Conservation (phyloP, 1,284 basidiomycete genomes). For the Coniferiporia weirii region DNA sequence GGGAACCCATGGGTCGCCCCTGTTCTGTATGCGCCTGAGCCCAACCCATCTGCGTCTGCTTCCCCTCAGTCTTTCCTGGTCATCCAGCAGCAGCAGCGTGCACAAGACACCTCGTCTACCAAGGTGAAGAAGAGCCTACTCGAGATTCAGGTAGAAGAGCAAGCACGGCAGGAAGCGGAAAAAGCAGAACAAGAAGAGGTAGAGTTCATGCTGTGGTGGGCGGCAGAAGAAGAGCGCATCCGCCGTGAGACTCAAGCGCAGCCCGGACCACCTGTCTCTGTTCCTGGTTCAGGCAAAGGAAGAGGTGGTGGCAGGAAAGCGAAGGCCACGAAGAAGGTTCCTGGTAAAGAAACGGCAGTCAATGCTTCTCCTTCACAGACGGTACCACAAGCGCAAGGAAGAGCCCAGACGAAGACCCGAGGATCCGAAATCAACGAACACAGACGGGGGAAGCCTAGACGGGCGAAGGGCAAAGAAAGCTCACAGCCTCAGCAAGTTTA, state of each 20-base stretch:
- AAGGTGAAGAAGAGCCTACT: constrained; percentile 56
- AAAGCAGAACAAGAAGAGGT: constrained; percentile 56
- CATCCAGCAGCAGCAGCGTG: constrained; percentile 76
- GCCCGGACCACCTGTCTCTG: constrained; percentile 3
- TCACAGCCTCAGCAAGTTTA: too few relatives aligned
- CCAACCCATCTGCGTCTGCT: constrained; percentile 23
- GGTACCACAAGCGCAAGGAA: too few relatives aligned
- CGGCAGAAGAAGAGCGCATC: constrained; percentile 70
- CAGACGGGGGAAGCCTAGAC: too few relatives aligned
- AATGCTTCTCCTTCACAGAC: too few relatives aligned
- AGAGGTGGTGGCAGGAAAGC: constrained; percentile 8
- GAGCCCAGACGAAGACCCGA: too few relatives aligned
- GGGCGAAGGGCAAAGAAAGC: too few relatives aligned
- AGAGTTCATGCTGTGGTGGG: constrained; percentile 85
- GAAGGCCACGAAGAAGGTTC: constrained; percentile 3
- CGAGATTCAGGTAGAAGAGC: constrained; percentile 86
- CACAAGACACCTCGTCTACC: constrained; percentile 37
- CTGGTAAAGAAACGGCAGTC: not conserved
- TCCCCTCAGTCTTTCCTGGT: constrained; percentile 65
- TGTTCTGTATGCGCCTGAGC: constrained; percentile 30
- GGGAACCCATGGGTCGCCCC: constrained; percentile 53
- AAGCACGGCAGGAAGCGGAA: constrained; percentile 62
- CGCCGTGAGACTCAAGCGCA: constrained; percentile 35
- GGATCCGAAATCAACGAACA: too few relatives aligned
- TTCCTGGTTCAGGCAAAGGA: not conserved